These are phyloP conservation scores for Epipyxis sp. DNA, from an alignment of 108 stramenopile species.

Conservation along the genomic window DNA sequence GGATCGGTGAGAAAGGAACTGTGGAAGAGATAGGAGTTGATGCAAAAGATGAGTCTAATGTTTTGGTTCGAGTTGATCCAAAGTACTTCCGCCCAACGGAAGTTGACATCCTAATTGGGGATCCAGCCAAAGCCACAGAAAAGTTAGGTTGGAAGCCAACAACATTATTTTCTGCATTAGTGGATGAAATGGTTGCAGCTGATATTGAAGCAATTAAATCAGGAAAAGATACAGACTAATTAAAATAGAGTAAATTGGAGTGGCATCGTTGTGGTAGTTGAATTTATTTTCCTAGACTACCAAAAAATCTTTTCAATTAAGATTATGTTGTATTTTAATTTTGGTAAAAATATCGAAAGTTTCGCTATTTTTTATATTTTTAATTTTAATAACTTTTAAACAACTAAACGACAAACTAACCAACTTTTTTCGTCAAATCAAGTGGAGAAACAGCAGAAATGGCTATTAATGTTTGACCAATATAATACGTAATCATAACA, in stretches of 20 bases:
- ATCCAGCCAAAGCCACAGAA: constrained; percentile 87
- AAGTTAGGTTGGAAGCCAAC: constrained; percentile 81
- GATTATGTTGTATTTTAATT: not conserved
- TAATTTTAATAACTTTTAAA: not conserved
- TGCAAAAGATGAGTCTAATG: constrained; percentile 68
- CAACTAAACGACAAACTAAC: too few relatives aligned
- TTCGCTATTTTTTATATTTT: not conserved
- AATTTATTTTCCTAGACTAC: too few relatives aligned
- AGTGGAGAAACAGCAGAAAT: too few relatives aligned
- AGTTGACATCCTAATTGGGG: constrained; percentile 92
- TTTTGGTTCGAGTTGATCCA: constrained; percentile 87
- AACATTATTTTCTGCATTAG: constrained; percentile 74
- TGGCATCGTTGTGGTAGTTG: too few relatives aligned
- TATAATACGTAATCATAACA: too few relatives aligned
- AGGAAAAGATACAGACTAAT: too few relatives aligned
- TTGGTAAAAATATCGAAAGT: not conserved
- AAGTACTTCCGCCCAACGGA: constrained; percentile 98
- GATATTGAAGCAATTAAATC: constrained; percentile 60
- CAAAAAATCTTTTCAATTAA: too few relatives aligned
- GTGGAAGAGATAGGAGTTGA: constrained; percentile 91
- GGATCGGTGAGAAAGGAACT: constrained; percentile 81
- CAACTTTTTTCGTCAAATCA: too few relatives aligned
- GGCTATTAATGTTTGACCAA: too few relatives aligned
- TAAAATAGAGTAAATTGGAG: too few relatives aligned
- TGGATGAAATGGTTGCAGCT: constrained; percentile 88